Evolutionary conservation across 148 eudicot species (phyloP).

Genomic region (Vaccinium corymbosum): DNA sequence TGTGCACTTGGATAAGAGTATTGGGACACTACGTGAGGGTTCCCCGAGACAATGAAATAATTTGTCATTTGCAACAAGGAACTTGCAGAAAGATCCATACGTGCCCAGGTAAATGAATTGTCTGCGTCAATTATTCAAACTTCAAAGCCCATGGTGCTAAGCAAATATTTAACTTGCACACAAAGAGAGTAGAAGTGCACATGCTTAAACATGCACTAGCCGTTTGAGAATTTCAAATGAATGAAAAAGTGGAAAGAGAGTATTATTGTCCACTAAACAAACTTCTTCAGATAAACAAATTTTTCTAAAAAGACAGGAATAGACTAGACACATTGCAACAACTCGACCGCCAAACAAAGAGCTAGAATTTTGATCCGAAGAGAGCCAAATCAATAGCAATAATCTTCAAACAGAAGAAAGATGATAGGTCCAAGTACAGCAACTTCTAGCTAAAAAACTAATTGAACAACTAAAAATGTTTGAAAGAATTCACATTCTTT

Average conservation of each 20-base stretch:
- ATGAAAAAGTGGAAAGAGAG: neutral
- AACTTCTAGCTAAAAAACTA: neutral
- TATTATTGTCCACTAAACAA: neutral
- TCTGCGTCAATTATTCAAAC: neutral
- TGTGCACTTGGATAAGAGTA: no score
- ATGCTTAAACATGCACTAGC: neutral
- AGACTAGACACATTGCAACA: neutral
- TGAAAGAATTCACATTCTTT: neutral
- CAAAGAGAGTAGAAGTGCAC: neutral
- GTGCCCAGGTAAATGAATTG: neutral
- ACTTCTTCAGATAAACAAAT: neutral
- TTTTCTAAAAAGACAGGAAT: neutral
- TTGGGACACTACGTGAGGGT: no score
- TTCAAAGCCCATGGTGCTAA: neutral
- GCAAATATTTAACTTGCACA: neutral
- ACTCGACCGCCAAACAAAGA: neutral
- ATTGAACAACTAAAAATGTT: neutral
- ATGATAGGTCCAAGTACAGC: neutral
- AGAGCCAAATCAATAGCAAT: no score
- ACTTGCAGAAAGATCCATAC: no score
- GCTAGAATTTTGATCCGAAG: neutral
- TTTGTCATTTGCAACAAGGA: no score
- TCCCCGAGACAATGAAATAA: no score
- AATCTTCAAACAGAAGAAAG: neutral
- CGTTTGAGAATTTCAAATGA: neutral